These are phyloP conservation scores for Gonapodya prolifera DNA, from an alignment of 192 early-diverging fungal species.

Conservation along the genomic window DNA sequence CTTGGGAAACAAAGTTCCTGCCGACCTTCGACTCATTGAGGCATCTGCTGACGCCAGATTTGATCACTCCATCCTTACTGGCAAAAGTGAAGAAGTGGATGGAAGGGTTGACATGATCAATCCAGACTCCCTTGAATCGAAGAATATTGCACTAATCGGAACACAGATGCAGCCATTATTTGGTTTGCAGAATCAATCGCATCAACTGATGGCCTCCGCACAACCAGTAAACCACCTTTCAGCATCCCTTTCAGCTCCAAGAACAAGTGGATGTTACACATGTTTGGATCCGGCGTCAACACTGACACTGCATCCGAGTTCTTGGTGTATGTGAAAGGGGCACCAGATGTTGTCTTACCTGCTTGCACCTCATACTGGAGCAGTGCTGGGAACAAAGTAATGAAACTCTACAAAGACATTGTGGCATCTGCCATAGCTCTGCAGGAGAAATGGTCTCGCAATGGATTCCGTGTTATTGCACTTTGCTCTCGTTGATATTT, in stretches of 20 bases:
- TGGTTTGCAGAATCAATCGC: conserved; percentile 41
- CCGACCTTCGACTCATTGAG: conserved; percentile 57
- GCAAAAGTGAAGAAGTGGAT: conserved; percentile 51
- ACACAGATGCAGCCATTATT: conserved; percentile 60
- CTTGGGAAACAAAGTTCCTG: conserved; percentile 61
- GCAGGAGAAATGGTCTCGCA: conserved; percentile 38
- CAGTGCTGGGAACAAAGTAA: conserved; percentile 18
- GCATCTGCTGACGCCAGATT: conserved; percentile 52
- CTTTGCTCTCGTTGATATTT: conserved; percentile 11
- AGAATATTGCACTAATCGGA: conserved; percentile 71
- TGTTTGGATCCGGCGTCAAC: conserved; percentile 11
- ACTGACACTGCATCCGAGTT: conserved; percentile 23
- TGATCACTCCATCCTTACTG: conserved; percentile 70
- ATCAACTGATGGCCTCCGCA: conserved; percentile 8
- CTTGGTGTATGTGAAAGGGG: conserved; percentile 33
- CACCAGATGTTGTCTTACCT: too few relatives aligned
- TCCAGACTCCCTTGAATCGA: conserved; percentile 60
- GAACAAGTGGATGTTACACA: conserved; percentile 34
- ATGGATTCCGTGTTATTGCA: conserved; percentile 42
- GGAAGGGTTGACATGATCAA: conserved; percentile 51
- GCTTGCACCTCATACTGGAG: conserved; percentile 56
- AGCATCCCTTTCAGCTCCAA: conserved; percentile 60
- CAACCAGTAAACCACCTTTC: too few relatives aligned
- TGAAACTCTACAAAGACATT: conserved; percentile 22
- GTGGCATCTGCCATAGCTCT: conserved; percentile 14